Conservation (phyloP, 305 asterid species). For the Fraxinus xanthoxyloides region DNA sequence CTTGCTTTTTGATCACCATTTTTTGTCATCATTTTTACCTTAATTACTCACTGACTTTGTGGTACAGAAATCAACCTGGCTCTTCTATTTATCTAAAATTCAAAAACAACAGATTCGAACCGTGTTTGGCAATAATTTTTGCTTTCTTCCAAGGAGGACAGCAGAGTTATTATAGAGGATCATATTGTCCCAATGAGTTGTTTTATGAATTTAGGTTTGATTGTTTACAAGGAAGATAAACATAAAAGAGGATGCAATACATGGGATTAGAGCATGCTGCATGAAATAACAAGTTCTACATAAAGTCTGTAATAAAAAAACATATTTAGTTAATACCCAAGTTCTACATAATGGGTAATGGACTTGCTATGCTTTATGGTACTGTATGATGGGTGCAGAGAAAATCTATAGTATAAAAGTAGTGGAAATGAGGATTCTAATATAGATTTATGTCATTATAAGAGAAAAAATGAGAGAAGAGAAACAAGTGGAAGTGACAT, state of each 20-base stretch:
- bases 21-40: conserved; percentile 7
- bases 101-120: neutral
- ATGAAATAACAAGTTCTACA: neutral
- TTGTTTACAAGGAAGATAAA: neutral
- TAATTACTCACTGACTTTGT: conserved; percentile 1
- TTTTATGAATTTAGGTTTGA: neutral
- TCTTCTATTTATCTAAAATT: conserved; percentile 4
- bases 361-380: neutral
- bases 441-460: neutral
- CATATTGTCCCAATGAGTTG: neutral
- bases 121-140: neutral
- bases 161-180: neutral
- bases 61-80: neutral
- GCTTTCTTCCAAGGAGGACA: neutral
- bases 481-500: neutral
- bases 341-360: neutral
- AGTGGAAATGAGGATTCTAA: neutral
- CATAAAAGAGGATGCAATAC: neutral
- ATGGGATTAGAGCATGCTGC: neutral
- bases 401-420: neutral
- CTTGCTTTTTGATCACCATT: neutral
- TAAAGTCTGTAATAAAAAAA: neutral
- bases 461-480: neutral
- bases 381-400: neutral
- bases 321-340: neutral